A percentile compares a stretch with the other conserved stretches of the same genome.
Conservation (phyloP, 495 filamentous ascomycete genomes). For the Elasticomyces elasticus region DNA sequence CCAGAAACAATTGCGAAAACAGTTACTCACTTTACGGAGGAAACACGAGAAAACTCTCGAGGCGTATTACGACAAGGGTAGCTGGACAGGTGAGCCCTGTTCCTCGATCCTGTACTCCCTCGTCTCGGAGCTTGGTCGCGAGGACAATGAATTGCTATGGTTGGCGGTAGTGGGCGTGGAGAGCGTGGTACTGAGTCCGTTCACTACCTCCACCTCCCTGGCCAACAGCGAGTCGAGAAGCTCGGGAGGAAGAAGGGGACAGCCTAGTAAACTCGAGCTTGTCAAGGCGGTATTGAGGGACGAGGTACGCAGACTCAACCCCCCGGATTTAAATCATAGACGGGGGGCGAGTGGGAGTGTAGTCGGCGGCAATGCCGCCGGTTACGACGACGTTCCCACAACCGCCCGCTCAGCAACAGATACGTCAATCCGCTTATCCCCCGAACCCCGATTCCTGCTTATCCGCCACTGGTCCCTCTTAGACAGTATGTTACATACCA, state of each 20-base stretch:
- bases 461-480: constrained; percentile 95
- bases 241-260: too few relatives aligned
- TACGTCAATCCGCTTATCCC: constrained; percentile 82
- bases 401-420: constrained; percentile 82
- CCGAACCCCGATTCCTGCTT: constrained; percentile 87
- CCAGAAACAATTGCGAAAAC: constrained; percentile 49
- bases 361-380: too few relatives aligned
- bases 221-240: background rate
- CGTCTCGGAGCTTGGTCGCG: constrained; percentile 85
- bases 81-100: constrained; percentile 89
- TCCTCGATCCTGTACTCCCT: constrained; percentile 88
- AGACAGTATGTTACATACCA: constrained; percentile 96
- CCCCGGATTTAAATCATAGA: constrained; percentile 60
- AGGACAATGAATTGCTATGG: constrained; percentile 96
- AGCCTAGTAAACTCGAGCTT: constrained; percentile 69
- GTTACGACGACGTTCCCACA: constrained; percentile 57
- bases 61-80: constrained; percentile 73
- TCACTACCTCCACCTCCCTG: background rate
- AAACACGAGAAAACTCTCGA: constrained; percentile 65
- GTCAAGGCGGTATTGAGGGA: constrained; percentile 79
- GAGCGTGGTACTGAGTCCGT: constrained; percentile 69
- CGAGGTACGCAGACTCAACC: constrained; percentile 90
- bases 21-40: constrained; percentile 60
- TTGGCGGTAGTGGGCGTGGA: constrained; percentile 84
- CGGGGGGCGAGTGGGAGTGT: constrained; percentile 35